Conservation (phyloP, 1,284 basidiomycete genomes). For the Microbotryum intermedium region DNA sequence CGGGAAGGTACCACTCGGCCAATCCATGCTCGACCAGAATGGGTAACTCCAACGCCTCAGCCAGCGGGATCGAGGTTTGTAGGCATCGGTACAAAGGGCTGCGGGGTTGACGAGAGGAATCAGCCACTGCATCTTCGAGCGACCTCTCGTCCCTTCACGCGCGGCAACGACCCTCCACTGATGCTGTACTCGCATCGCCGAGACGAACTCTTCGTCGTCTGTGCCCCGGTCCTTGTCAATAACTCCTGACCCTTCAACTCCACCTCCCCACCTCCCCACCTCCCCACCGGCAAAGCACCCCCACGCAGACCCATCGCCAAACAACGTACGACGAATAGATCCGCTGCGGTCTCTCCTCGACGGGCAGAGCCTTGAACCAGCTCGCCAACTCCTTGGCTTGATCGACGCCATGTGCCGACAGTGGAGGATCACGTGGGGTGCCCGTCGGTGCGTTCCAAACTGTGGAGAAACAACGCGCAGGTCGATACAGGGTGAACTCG, state of each 20-base stretch:
- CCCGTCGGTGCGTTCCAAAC: slow-evolving; percentile 59
- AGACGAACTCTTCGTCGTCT: no score
- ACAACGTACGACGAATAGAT: slow-evolving; percentile 62
- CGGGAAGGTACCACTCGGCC: slow-evolving; percentile 76
- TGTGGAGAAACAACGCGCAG: neutral
- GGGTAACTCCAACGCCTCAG: slow-evolving; percentile 54
- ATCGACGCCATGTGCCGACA: slow-evolving; percentile 65
- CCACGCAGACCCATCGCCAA: slow-evolving; percentile 39
- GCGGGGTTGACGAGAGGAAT: slow-evolving; percentile 39
- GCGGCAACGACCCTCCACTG: neutral
- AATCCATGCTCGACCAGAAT: slow-evolving; percentile 68
- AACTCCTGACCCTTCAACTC: neutral
- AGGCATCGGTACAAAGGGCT: slow-evolving; percentile 63
- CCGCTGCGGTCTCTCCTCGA: slow-evolving; percentile 59
- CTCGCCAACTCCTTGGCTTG: slow-evolving; percentile 65
- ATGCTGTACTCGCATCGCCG: no score
- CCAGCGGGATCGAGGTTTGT: slow-evolving; percentile 61
- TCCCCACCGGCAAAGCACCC: neutral
- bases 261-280: neutral
- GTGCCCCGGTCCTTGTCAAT: neutral
- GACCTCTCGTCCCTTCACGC: no score
- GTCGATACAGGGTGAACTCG: no score
- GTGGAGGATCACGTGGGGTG: slow-evolving; percentile 62
- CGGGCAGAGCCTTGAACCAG: slow-evolving; percentile 57
- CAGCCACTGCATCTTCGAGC: no score